Base-by-base conservation (phyloP, 2,329 filamentous ascomycete species). In the Trichoderma sp. region DNA sequence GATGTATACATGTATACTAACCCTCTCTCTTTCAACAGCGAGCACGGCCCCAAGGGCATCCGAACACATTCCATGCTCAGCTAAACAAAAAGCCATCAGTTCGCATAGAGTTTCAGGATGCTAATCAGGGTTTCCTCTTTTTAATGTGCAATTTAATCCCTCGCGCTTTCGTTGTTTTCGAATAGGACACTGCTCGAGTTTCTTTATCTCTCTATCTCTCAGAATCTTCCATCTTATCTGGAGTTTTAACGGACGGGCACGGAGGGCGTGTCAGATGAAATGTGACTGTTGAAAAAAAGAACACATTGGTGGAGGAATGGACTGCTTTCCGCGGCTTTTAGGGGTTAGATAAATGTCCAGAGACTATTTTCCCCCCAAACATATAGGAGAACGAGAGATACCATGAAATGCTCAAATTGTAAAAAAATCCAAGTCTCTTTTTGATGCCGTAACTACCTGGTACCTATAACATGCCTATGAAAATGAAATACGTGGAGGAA, bases 41-140 rank as follows among this genome's bases (percentile, higher is more conserved):
- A 88, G 71, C 77, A 87, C 55, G 86, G 86, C 1, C 86, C 86
- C 73, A 88, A 87, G 81, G 86, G 81, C 12, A 83, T 88, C 71
- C 82, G 86, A 59, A 84, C 82, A 59, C 86, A 88, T 76, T 87
- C 86, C 4, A 85, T 88, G 84, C 82, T 88, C 28, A 81, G 81
- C 68, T 87, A 32, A 59, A 64, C 43, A 15, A 23, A 20, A 17
- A 28, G 11, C 17, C 55, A 20, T 6, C 8, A 15, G 58, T 8
- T 23, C 30, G 32, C 30, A 36, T 13, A 11, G n/a, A 39, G 6
- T 30, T 28, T n/a, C 7, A 43, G 39, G 39, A 36, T 47, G n/a
- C 17, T 59, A 50, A 47, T 28, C 6, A 6, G 20, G 23, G 3
- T 53, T 50, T 39, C 13, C 47, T 62, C 9, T 36, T 50, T 47